Evolutionary conservation across 2,329 filamentous ascomycete genomes (phyloP), one percentile per base, ranked within the genome.

Genomic region (Orbilia quercus): DNA sequence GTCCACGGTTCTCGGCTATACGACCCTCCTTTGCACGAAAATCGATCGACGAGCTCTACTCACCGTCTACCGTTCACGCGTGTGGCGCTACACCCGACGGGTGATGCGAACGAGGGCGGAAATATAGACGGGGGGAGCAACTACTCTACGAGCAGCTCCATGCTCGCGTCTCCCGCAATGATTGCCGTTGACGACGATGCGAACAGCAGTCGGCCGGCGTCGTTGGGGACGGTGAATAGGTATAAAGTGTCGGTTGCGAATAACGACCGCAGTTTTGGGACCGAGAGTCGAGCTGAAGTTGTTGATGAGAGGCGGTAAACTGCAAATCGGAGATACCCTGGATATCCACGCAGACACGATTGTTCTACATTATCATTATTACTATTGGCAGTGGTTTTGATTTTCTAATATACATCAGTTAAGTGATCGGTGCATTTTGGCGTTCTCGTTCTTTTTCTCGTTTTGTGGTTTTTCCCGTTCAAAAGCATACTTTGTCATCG

Each of bases 41-140:
- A 62, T 73, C 4, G 69, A 57, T 75, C 64, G 47, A 70, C 63
- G 20, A 77, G 77, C 42, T 77, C 78, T 12, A 77, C 81, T 2
- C 79, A 79, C n/a, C 81, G 82, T 9, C 72, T 83, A 12, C 82
- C 82, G 0, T 83, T 83, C 60, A 81, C 22, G 45, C 70, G 59
- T 16, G 50, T 28, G 22, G 51, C 44, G 3, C 63, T 34, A n/a
- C 36, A 57, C 14, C 36, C 51, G 23, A 31, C 14, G 34, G 63
- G 55, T 5, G 67, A 72, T 34, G 45, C 34, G 2, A 23, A 54
- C 7, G 67, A 72, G 6, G 16, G 38, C 34, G 59, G 36, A 4
- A 40, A 58, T 12, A 9, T 42, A 5, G 67, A 72, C 34, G 40
- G 14, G 38, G 40, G 53, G 23, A 72, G 67, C 20, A 65, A 58